Evolutionary conservation across 371 early-diverging fungal genomes (phyloP).

Genomic region (Mortierella sp.): DNA sequence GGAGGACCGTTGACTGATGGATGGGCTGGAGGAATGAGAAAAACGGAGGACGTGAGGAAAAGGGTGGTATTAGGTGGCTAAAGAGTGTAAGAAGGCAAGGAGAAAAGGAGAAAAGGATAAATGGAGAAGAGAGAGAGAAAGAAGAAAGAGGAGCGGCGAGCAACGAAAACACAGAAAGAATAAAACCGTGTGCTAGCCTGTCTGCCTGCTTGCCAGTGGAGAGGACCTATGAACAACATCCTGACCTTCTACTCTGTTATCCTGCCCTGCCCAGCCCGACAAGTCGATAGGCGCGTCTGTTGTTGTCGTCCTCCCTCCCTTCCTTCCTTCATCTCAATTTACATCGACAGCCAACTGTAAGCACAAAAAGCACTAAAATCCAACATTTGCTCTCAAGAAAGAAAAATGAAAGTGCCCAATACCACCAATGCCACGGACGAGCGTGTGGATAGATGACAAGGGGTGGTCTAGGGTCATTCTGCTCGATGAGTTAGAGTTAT

Average conservation of each 20-base stretch:
- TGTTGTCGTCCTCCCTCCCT: background rate
- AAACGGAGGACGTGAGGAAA: background rate
- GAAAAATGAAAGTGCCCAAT: no score
- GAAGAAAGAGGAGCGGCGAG: background rate
- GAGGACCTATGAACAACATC: background rate
- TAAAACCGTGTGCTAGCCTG: background rate
- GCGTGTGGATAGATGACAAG: background rate
- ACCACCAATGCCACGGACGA: background rate
- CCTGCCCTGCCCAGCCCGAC: background rate
- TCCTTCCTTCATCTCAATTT: background rate
- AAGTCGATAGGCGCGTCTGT: background rate
- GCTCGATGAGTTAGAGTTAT: background rate
- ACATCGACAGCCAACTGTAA: background rate
- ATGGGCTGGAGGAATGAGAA: conserved; percentile 3
- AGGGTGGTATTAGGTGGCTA: background rate
- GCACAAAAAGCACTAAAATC: background rate
- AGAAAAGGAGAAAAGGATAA: background rate
- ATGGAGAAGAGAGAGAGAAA: background rate
- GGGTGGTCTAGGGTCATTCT: no score
- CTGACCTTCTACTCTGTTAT: background rate
- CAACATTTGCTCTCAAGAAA: background rate
- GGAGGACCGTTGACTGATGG: background rate
- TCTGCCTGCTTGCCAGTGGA: background rate
- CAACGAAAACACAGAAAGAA: background rate
- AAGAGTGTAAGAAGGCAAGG: background rate